These are phyloP conservation scores for Aspergillus sergii DNA, from an alignment of 2,329 filamentous ascomycete species.

Conservation along the genomic window DNA sequence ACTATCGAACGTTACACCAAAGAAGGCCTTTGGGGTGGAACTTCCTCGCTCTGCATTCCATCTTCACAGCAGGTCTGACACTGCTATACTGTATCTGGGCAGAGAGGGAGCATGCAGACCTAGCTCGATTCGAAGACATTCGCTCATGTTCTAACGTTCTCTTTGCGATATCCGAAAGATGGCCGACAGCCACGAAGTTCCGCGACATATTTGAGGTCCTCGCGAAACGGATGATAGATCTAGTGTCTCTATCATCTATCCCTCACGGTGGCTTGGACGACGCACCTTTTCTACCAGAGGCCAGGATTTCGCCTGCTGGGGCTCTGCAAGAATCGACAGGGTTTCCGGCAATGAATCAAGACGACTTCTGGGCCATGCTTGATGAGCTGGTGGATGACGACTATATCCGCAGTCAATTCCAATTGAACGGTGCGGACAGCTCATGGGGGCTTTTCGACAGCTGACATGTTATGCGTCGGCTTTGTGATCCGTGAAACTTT, in stretches of 20 bases:
- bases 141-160: not conserved
- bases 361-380: not conserved
- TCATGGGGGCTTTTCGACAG: not conserved
- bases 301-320: not conserved
- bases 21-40: not conserved
- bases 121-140: not conserved
- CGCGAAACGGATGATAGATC: not conserved
- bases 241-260: not conserved
- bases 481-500: not conserved
- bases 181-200: not conserved
- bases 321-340: not conserved
- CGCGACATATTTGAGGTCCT: not conserved
- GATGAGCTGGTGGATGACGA: not conserved
- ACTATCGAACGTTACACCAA: not conserved
- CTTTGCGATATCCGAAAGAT: not conserved
- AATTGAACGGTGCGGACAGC: not conserved
- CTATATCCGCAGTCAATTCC: not conserved
- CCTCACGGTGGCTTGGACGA: not conserved
- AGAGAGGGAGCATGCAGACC: not conserved
- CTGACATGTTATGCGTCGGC: not conserved
- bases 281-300: not conserved
- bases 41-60: not conserved
- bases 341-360: not conserved
- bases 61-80: not conserved
- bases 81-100: not conserved